phyloP scores from a whole-genome alignment of 1,284 basidiomycete genomes.

The Pseudozyma thailandica region DNA sequence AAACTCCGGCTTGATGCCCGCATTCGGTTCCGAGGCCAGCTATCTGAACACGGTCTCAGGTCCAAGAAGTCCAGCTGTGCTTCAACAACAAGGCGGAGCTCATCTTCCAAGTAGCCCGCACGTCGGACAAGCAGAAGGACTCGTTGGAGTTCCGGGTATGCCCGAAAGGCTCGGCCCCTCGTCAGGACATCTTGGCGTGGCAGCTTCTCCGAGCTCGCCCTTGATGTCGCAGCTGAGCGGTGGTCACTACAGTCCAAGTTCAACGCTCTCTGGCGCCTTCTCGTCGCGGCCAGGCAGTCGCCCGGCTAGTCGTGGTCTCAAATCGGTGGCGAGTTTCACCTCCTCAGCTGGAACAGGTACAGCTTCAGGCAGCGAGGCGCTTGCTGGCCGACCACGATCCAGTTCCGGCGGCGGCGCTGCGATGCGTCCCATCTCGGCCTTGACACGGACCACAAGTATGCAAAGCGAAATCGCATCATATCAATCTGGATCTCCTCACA shows the following conservation, averaged over 20 bases:
- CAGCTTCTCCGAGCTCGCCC: conserved; percentile 42
- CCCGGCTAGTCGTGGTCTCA: conserved; percentile 47
- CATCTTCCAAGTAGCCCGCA: conserved; percentile 14
- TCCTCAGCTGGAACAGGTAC: conserved; percentile 39
- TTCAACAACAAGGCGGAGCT: not conserved
- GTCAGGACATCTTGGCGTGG: conserved; percentile 25
- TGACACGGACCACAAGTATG: conserved; percentile 48
- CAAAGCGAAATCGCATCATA: conserved; percentile 34
- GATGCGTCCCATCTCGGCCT: conserved; percentile 28
- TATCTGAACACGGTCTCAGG: conserved; percentile 5
- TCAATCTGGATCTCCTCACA: conserved; percentile 16
- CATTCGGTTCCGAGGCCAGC: conserved; percentile 38
- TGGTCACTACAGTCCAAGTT: conserved; percentile 46
- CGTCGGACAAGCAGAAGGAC: conserved; percentile 7
- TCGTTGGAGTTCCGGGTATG: conserved; percentile 24
- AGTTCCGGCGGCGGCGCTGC: conserved; percentile 27
- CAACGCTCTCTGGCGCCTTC: conserved; percentile 50
- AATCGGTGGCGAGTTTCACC: conserved; percentile 53
- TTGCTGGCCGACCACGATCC: conserved; percentile 27
- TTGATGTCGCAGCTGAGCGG: conserved; percentile 23
- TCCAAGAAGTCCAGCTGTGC: conserved; percentile 1
- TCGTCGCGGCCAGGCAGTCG: conserved; percentile 50
- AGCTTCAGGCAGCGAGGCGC: conserved; percentile 20
- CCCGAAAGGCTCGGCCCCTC: conserved; percentile 23
- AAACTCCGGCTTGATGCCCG: conserved; percentile 34